These are phyloP conservation scores for Boletellus sp. DNA, from an alignment of 768 basidiomycete genomes.

Conservation along the genomic window DNA sequence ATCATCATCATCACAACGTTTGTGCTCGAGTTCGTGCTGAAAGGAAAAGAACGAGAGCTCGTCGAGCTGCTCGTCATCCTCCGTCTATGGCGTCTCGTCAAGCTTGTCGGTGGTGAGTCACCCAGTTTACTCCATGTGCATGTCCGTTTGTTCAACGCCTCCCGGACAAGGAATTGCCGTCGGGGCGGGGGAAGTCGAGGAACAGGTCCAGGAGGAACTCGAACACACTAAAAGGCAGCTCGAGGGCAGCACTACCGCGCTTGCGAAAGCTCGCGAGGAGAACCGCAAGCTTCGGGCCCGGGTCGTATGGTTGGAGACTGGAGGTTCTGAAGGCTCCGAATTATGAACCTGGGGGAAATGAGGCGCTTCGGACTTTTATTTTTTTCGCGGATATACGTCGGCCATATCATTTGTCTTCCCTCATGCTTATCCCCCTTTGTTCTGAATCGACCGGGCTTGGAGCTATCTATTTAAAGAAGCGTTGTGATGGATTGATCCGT, in stretches of 20 bases:
- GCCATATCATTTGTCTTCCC: constrained; percentile 11
- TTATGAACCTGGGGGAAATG: constrained; percentile 21
- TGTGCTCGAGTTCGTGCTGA: constrained; percentile 63
- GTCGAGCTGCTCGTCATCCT: constrained; percentile 66
- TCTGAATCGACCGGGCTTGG: constrained; percentile 6
- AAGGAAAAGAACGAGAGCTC: constrained; percentile 67
- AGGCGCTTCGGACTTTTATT: constrained; percentile 9
- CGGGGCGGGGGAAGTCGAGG: constrained; percentile 68
- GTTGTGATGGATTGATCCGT: constrained; percentile 9
- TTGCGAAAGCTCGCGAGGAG: constrained; percentile 48
- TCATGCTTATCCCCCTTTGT: constrained; percentile 4
- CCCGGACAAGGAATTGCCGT: constrained; percentile 60
- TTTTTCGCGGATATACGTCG: constrained; percentile 5
- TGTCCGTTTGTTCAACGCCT: neutral
- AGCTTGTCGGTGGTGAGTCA: constrained; percentile 57
- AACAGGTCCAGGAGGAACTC: constrained; percentile 48
- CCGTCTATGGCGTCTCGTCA: constrained; percentile 79
- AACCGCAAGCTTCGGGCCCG: constrained; percentile 49
- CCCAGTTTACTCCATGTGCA: neutral
- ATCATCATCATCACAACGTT: constrained; percentile 70
- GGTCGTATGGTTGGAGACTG: constrained; percentile 33
- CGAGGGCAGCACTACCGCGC: constrained; percentile 38
- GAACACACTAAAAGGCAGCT: constrained; percentile 48
- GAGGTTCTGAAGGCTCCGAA: constrained; percentile 33
- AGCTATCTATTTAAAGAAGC: constrained; percentile 11